A percentile compares a stretch with the other conserved stretches of the same genome.
phyloP scores from a whole-genome alignment of 805 yeast species.

The Nadsonia fulvescens region DNA sequence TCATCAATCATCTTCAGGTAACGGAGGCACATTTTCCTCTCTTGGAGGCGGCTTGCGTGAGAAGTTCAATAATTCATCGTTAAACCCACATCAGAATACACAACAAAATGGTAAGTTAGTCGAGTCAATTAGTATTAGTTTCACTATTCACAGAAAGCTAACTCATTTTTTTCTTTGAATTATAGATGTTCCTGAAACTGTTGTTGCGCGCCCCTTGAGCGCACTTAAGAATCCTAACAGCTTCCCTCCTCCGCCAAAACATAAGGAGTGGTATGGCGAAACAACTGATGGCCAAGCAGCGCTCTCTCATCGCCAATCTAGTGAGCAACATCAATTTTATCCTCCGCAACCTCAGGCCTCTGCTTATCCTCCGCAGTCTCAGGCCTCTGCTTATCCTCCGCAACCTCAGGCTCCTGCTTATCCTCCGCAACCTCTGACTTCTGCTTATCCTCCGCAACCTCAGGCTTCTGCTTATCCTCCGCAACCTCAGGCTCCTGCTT shows the following conservation, averaged over 20 bases:
- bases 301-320: slow-evolving; percentile 3
- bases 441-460: slow-evolving; percentile 4
- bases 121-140: background rate
- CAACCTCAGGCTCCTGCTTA: slow-evolving; percentile 4
- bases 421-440: slow-evolving; percentile 1
- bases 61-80: slow-evolving; percentile 7
- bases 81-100: background rate
- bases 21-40: no score
- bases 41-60: no score
- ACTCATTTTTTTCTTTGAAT: background rate
- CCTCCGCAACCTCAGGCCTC: background rate
- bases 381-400: slow-evolving; percentile 1
- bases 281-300: slow-evolving; percentile 8
- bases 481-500: slow-evolving; percentile 4
- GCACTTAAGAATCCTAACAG: slow-evolving; percentile 19
- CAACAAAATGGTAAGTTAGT: slow-evolving; percentile 1
- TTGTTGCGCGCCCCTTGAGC: slow-evolving; percentile 15
- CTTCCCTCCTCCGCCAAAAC: slow-evolving; percentile 30
- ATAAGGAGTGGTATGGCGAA: slow-evolving; percentile 20
- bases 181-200: slow-evolving; percentile 1
- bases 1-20: no score
- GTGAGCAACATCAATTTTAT: slow-evolving; percentile 1
- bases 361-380: slow-evolving; percentile 6
- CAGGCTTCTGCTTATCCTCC: slow-evolving; percentile 5
- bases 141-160: no score